Conservation (phyloP, 75 land plant species). For the Sequoiadendron giganteum region DNA sequence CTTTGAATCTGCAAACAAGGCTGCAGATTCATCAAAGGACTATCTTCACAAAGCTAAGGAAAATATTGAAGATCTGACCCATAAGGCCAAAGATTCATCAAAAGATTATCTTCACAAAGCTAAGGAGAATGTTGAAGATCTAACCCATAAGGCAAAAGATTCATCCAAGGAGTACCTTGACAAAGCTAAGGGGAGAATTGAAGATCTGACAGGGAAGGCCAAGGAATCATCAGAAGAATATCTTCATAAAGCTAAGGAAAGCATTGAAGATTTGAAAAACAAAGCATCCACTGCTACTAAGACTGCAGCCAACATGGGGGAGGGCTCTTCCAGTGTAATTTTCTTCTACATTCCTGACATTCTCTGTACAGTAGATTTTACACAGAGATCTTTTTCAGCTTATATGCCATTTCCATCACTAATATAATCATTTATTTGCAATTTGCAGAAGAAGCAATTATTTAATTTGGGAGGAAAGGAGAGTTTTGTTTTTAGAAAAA, state of each 20-base stretch:
- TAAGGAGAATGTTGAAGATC: not conserved
- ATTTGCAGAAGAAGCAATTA: not conserved
- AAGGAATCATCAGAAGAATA: not conserved
- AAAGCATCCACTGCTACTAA: not conserved
- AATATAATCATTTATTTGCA: not conserved
- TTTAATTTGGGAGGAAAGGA: too few relatives aligned
- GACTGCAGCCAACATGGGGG: not conserved
- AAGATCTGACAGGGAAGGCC: not conserved
- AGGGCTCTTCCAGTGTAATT: not conserved
- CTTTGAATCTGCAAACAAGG: not conserved
- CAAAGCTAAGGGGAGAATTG: not conserved
- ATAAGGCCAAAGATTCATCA: not conserved
- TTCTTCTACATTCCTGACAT: not conserved
- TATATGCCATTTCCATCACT: not conserved
- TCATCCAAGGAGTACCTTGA: not conserved
- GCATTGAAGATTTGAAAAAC: not conserved
- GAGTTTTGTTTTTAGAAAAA: too few relatives aligned
- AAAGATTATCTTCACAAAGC: slow-evolving; percentile 3
- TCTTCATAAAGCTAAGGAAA: not conserved
- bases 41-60: slow-evolving; percentile 4
- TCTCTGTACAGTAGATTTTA: not conserved
- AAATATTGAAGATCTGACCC: not conserved
- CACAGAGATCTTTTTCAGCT: not conserved
- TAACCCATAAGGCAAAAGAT: not conserved
- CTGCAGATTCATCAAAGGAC: not conserved